Conservation (phyloP, 441 rosid genomes). For the Pelargonium citronellum region DNA sequence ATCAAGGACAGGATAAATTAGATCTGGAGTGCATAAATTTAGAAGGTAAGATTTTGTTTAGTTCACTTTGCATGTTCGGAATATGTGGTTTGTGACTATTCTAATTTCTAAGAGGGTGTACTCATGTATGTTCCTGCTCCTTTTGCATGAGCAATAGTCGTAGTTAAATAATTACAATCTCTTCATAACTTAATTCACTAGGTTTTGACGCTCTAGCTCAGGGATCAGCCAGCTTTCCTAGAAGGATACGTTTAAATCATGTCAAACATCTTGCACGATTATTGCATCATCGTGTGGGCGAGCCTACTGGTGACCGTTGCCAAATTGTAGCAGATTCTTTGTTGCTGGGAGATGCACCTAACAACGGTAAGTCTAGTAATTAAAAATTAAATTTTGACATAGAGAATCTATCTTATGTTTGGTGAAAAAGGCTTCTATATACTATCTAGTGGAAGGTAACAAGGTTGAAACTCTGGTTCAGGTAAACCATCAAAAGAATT, state of each 20-base stretch:
- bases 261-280: conserved; percentile 75
- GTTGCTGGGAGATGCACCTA: conserved; percentile 27
- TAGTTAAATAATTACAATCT: neutral
- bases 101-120: neutral
- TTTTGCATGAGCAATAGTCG: neutral
- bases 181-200: conserved; percentile 21
- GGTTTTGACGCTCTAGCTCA: conserved; percentile 57
- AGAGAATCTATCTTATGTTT: neutral
- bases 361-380: conserved; percentile 41
- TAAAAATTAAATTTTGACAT: neutral
- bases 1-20: conserved; percentile 26
- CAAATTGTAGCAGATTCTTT: conserved; percentile 26
- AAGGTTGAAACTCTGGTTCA: conserved; percentile 23
- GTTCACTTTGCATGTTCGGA: neutral
- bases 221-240: conserved; percentile 40
- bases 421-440: neutral
- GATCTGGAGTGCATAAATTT: conserved; percentile 24
- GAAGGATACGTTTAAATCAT: conserved; percentile 54
- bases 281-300: conserved; percentile 29
- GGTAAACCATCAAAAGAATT: conserved; percentile 50
- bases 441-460: conserved; percentile 6
- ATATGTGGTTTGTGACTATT: neutral
- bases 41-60: conserved; percentile 30
- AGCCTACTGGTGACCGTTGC: conserved; percentile 21
- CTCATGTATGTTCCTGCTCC: neutral